Evolutionary conservation across 2,329 filamentous ascomycete genomes (phyloP).

Genomic region (Drechmeria coniospora): DNA sequence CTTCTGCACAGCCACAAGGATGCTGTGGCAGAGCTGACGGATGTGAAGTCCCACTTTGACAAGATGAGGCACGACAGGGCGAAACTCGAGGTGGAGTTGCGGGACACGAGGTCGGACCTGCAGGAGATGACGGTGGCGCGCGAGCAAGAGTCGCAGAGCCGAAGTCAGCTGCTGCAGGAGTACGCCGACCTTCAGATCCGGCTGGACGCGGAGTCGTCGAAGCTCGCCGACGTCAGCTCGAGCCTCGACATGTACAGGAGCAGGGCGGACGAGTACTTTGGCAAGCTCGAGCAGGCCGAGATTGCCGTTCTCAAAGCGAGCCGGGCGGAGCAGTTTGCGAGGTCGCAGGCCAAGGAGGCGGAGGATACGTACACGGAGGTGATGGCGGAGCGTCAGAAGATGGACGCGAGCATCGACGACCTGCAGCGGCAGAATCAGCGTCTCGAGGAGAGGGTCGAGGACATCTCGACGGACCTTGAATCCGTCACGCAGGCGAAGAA

Average conservation of each 20-base stretch:
- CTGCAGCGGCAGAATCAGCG: conserved; percentile 79
- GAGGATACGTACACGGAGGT: conserved; percentile 83
- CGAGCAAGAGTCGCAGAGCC: conserved; percentile 78
- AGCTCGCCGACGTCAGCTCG: conserved; percentile 66
- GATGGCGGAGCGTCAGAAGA: conserved; percentile 83
- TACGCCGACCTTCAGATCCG: conserved; percentile 89
- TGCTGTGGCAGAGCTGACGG: conserved; percentile 68
- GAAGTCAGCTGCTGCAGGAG: conserved; percentile 78
- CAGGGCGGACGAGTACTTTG: conserved; percentile 90
- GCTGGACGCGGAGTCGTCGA: conserved; percentile 76
- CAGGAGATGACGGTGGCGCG: conserved; percentile 63
- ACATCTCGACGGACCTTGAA: conserved; percentile 79
- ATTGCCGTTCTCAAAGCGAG: conserved; percentile 86
- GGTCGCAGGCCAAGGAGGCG: conserved; percentile 73
- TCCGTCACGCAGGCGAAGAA: conserved; percentile 79
- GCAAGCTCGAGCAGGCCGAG: conserved; percentile 91
- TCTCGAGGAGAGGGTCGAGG: conserved; percentile 81
- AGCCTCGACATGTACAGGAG: conserved; percentile 82
- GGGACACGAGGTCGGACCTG: conserved; percentile 69
- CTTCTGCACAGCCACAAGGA: conserved; percentile 75
- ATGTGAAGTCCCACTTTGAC: conserved; percentile 78
- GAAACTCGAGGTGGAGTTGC: conserved; percentile 69
- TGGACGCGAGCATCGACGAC: conserved; percentile 77
- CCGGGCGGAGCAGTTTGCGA: conserved; percentile 87
- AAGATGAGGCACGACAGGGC: conserved; percentile 70